phyloP scores from a whole-genome alignment of 805 yeast genomes.

The Metschnikowia koreensis region DNA sequence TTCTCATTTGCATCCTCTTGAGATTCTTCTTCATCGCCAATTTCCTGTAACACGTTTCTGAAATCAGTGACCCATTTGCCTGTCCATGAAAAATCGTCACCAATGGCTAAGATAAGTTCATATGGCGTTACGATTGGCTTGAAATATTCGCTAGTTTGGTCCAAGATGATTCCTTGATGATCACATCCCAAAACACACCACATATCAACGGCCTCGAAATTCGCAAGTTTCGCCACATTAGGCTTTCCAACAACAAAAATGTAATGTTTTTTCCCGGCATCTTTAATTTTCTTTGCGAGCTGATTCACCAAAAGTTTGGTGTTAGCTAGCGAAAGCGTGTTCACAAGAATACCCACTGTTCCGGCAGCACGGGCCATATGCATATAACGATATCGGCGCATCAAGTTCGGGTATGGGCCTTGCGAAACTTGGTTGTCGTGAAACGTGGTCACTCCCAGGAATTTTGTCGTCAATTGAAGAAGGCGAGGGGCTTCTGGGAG shows the following conservation, averaged over 20 bases:
- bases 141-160: constrained; percentile 73
- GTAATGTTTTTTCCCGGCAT: constrained; percentile 87
- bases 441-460: constrained; percentile 50
- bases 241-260: constrained; percentile 97
- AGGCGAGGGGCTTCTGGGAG: constrained; percentile 77
- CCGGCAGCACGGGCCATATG: constrained; percentile 88
- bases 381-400: constrained; percentile 83
- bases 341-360: constrained; percentile 86
- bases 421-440: constrained; percentile 41
- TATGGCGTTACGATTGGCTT: constrained; percentile 94
- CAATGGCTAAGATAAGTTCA: constrained; percentile 79
- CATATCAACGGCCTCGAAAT: constrained; percentile 88
- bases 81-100: constrained; percentile 78
- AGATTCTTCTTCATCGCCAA: constrained; percentile 31
- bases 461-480: constrained; percentile 70
- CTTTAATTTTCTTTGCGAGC: constrained; percentile 58
- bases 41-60: constrained; percentile 44
- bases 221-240: constrained; percentile 93
- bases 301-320: constrained; percentile 65
- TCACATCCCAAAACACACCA: constrained; percentile 97
- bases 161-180: constrained; percentile 86
- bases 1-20: constrained; percentile 5
- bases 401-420: constrained; percentile 76
- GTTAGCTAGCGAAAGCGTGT: constrained; percentile 79
- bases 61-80: constrained; percentile 92